phyloP scores from a whole-genome alignment of 2,329 filamentous ascomycete species.

The Xylaria sp. region DNA sequence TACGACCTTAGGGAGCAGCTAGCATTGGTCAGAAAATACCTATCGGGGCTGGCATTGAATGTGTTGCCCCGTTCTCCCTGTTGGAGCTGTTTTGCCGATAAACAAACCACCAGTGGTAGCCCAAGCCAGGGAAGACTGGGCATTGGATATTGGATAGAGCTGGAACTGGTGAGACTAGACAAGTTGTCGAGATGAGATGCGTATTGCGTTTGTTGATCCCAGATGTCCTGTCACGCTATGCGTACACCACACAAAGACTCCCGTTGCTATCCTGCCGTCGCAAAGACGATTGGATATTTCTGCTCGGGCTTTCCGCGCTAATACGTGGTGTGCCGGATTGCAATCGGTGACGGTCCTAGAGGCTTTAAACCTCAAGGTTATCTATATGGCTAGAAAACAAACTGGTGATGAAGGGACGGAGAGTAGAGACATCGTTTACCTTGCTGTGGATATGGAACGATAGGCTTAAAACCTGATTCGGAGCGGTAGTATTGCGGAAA shows the following conservation, averaged over 20 bases:
- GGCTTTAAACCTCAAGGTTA: not conserved
- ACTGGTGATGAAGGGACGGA: not conserved
- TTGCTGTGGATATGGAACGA: slow-evolving; percentile 4
- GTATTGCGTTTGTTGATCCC: not conserved
- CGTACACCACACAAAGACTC: not conserved
- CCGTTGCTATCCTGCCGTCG: not conserved
- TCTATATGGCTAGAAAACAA: not conserved
- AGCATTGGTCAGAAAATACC: slow-evolving; percentile 24
- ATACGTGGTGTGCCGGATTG: not conserved
- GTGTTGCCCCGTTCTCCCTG: slow-evolving; percentile 3
- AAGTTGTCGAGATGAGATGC: not conserved
- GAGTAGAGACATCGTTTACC: not conserved
- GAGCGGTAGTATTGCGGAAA: slow-evolving; percentile 10
- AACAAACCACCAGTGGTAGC: not conserved
- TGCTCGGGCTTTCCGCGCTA: not conserved
- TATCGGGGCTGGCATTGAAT: not conserved
- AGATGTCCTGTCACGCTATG: not conserved
- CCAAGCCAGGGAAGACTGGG: not conserved
- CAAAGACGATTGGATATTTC: not conserved
- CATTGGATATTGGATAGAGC: not conserved
- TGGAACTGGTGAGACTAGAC: not conserved
- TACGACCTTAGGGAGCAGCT: not conserved
- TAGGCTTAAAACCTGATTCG: slow-evolving; percentile 25
- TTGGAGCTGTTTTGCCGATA: slow-evolving; percentile 3
- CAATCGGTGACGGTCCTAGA: not conserved